A percentile compares a stretch with the other conserved stretches of the same genome.
Evolutionary conservation across 805 yeast genomes (phyloP).

Genomic region (Kodamaea hsintzibuensis): DNA sequence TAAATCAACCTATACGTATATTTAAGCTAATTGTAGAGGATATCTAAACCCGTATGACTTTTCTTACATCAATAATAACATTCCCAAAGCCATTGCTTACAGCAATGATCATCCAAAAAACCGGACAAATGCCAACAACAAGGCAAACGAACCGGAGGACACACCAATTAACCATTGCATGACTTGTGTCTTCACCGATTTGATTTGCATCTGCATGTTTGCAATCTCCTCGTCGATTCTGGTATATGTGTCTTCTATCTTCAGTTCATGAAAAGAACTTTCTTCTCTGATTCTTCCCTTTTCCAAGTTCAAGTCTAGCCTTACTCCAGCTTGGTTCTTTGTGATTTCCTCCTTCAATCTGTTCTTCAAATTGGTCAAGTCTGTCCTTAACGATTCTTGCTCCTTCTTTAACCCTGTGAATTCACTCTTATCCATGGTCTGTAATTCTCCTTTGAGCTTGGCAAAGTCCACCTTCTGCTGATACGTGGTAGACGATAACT

Average conservation of each 20-base stretch:
- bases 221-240: constrained; percentile 94
- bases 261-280: constrained; percentile 86
- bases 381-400: constrained; percentile 80
- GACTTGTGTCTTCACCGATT: constrained; percentile 92
- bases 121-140: constrained; percentile 88
- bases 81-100: too few relatives aligned
- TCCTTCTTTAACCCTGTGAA: constrained; percentile 80
- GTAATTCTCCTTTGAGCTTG: constrained; percentile 87
- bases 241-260: constrained; percentile 92
- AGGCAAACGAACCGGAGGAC: constrained; percentile 95
- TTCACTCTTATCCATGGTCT: constrained; percentile 84
- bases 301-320: constrained; percentile 87
- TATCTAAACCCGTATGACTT: too few relatives aligned
- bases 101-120: constrained; percentile 66
- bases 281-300: constrained; percentile 96
- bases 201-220: constrained; percentile 93
- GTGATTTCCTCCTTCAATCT: constrained; percentile 88
- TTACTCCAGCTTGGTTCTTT: constrained; percentile 84
- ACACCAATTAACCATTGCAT: constrained; percentile 99
- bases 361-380: constrained; percentile 82
- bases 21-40: too few relatives aligned
- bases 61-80: too few relatives aligned
- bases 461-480: constrained; percentile 97
- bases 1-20: too few relatives aligned
- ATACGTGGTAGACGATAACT: constrained; percentile 79